phyloP scores from a whole-genome alignment of 495 filamentous ascomycete species.

The Lasiosphaeria miniovina region DNA sequence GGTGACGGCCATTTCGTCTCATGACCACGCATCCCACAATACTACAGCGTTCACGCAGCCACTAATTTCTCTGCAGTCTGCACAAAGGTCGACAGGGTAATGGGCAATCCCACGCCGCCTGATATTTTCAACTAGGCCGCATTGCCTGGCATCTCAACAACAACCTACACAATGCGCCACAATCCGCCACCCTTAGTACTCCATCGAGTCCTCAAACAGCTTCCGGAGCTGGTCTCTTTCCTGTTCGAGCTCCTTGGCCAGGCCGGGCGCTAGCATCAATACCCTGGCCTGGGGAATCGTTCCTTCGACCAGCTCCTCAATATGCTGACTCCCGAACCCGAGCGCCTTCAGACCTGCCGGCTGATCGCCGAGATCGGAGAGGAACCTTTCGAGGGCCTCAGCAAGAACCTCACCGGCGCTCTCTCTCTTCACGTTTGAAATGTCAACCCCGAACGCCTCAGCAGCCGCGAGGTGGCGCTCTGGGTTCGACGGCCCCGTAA shows the following conservation, averaged over 20 bases:
- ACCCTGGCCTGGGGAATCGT: slow-evolving; percentile 90
- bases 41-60: too few species aligned
- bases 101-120: too few species aligned
- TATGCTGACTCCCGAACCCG: slow-evolving; percentile 70
- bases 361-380: slow-evolving; percentile 82
- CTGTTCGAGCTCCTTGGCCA: slow-evolving; percentile 70
- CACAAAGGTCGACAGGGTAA: too few species aligned
- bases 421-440: slow-evolving; percentile 77
- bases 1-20: too few species aligned
- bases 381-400: slow-evolving; percentile 75
- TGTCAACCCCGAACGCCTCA: slow-evolving; percentile 86
- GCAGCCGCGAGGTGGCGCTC: slow-evolving; percentile 87
- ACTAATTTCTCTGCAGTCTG: too few species aligned
- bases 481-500: slow-evolving; percentile 86
- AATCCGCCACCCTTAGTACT: slow-evolving; percentile 29
- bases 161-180: not conserved
- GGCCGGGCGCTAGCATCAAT: slow-evolving; percentile 82
- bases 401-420: slow-evolving; percentile 82
- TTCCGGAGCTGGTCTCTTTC: slow-evolving; percentile 48
- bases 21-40: too few species aligned
- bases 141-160: not conserved
- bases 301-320: slow-evolving; percentile 83
- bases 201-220: slow-evolving; percentile 50
- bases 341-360: slow-evolving; percentile 79
- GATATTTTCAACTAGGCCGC: too few species aligned